A percentile compares a stretch with the other conserved stretches of the same genome.
Evolutionary conservation across 2,329 filamentous ascomycete genomes (phyloP).

Genomic region (Paradendryphiella salina): DNA sequence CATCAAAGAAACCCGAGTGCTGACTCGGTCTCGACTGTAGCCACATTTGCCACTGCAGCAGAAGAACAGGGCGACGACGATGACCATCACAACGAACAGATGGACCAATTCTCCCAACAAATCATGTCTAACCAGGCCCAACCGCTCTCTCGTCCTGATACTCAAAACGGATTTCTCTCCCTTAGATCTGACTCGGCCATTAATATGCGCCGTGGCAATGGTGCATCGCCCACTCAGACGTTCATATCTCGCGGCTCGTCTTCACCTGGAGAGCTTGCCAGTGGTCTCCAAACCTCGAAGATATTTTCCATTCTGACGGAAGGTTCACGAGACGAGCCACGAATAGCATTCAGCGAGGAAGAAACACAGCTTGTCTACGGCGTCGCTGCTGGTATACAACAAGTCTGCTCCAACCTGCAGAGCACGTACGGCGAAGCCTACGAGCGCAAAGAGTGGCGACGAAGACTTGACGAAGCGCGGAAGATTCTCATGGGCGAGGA

Average conservation of each 20-base stretch:
- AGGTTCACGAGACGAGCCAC: slow-evolving; percentile 37
- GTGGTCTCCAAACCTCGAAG: slow-evolving; percentile 45
- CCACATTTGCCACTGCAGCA: slow-evolving; percentile 66
- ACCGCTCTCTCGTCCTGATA: slow-evolving; percentile 19
- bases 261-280: slow-evolving; percentile 37
- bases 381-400: slow-evolving; percentile 58
- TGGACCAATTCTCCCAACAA: slow-evolving; percentile 46
- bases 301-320: slow-evolving; percentile 50
- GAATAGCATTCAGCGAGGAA: slow-evolving; percentile 53
- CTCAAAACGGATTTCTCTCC: slow-evolving; percentile 22
- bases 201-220: slow-evolving; percentile 34
- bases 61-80: slow-evolving; percentile 53
- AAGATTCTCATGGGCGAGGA: slow-evolving; percentile 69
- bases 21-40: slow-evolving; percentile 64
- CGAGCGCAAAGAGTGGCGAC: slow-evolving; percentile 66
- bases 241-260: slow-evolving; percentile 34
- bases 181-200: slow-evolving; percentile 42
- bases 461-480: slow-evolving; percentile 74
- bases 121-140: slow-evolving; percentile 31
- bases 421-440: slow-evolving; percentile 53
- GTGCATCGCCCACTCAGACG: slow-evolving; percentile 35
- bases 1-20: slow-evolving; percentile 59
- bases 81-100: slow-evolving; percentile 48
- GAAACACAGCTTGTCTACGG: slow-evolving; percentile 59
- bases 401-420: slow-evolving; percentile 58